Evolutionary conservation across 352 stramenopile species (phyloP).

Genomic region (Pythium aphanidermatum): DNA sequence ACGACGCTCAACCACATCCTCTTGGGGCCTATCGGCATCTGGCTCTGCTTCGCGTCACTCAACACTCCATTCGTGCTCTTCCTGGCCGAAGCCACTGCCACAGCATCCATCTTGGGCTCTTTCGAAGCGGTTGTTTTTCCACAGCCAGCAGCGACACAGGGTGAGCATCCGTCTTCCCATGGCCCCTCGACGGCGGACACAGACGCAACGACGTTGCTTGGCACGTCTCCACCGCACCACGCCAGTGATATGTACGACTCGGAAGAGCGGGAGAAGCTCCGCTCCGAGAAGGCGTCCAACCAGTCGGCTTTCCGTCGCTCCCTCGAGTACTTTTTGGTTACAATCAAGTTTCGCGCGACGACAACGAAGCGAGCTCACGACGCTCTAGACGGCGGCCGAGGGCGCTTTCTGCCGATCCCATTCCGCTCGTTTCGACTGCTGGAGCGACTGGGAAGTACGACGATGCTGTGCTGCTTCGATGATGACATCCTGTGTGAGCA

Average conservation of each 20-base stretch:
- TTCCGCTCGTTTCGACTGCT: constrained; percentile 76
- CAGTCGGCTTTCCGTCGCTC: constrained; percentile 61
- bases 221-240: constrained; percentile 12
- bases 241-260: constrained; percentile 69
- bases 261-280: constrained; percentile 77
- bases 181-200: not conserved
- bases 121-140: constrained; percentile 63
- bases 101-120: constrained; percentile 63
- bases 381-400: constrained; percentile 13
- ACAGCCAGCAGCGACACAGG: no score
- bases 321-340: constrained; percentile 68
- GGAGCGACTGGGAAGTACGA: constrained; percentile 75
- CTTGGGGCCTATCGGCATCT: constrained; percentile 65
- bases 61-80: constrained; percentile 79
- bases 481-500: constrained; percentile 84
- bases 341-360: constrained; percentile 59
- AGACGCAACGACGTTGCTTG: constrained; percentile 1
- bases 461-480: constrained; percentile 86
- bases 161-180: no score
- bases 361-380: constrained; percentile 45
- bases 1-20: constrained; percentile 67
- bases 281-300: constrained; percentile 56
- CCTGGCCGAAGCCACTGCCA: constrained; percentile 63
- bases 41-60: constrained; percentile 82
- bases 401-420: constrained; percentile 40